Conservation (phyloP, 2,329 filamentous ascomycete genomes). For the Penicillium sumatraense region DNA sequence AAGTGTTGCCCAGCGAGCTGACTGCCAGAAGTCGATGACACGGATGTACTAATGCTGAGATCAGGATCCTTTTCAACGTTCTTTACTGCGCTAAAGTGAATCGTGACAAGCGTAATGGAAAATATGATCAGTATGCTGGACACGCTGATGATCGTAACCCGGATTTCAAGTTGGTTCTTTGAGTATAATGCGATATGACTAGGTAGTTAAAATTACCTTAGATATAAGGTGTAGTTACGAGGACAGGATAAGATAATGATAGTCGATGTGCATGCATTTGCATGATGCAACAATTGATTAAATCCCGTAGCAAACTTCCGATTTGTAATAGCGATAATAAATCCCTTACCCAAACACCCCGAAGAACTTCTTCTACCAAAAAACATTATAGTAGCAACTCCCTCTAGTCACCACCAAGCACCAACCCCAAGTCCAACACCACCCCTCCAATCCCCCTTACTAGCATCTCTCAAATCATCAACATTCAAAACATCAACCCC, state of each 20-base stretch:
- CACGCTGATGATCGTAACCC: conserved; percentile 68
- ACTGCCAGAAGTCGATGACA: not conserved
- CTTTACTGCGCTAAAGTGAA: conserved; percentile 68
- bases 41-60: not conserved
- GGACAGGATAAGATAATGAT: too few species aligned
- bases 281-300: too few species aligned
- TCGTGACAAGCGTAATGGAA: conserved; percentile 63
- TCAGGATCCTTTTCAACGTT: conserved; percentile 63
- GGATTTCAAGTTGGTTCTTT: conserved; percentile 64
- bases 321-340: too few species aligned
- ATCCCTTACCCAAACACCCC: too few species aligned
- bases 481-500: conserved; percentile 66
- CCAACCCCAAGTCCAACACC: too few species aligned
- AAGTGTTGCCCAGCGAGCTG: conserved; percentile 40
- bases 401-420: conserved; percentile 15
- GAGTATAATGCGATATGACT: too few species aligned
- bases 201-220: too few species aligned
- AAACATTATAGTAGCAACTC: too few species aligned
- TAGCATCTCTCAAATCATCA: conserved; percentile 60
- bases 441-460: conserved; percentile 42
- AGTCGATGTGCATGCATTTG: too few species aligned
- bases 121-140: conserved; percentile 61
- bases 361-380: too few species aligned
- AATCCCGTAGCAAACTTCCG: too few species aligned
- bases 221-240: too few species aligned